phyloP scores from a whole-genome alignment of 1,284 basidiomycete genomes.

The Rhodofomes roseus region DNA sequence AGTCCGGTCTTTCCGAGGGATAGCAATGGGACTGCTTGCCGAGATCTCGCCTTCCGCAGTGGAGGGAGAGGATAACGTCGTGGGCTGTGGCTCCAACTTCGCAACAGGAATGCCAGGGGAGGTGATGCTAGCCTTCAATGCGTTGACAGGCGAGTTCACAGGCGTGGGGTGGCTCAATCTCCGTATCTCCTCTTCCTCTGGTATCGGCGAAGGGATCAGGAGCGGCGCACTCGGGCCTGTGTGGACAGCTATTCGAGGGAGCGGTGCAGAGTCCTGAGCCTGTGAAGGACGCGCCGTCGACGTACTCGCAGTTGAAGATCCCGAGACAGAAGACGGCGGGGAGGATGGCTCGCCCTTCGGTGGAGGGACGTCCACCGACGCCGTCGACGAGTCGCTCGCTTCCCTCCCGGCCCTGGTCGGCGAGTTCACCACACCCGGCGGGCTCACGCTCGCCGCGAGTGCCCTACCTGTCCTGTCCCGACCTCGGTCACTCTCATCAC shows the following conservation, averaged over 20 bases:
- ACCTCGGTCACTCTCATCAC: constrained; percentile 28
- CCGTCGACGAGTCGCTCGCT: constrained; percentile 25
- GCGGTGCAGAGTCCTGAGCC: constrained; percentile 5
- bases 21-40: neutral
- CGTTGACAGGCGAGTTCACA: constrained; percentile 44
- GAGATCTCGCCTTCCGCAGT: neutral
- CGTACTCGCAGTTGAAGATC: constrained; percentile 26
- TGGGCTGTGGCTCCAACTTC: constrained; percentile 4
- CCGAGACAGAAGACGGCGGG: constrained; percentile 24
- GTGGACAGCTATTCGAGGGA: constrained; percentile 8
- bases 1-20: constrained; percentile 11
- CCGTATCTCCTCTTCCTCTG: constrained; percentile 36
- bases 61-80: constrained; percentile 2
- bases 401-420: constrained; percentile 19
- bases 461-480: constrained; percentile 44
- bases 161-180: constrained; percentile 39
- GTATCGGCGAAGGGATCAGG: constrained; percentile 29
- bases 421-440: constrained; percentile 30
- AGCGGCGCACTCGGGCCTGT: constrained; percentile 8
- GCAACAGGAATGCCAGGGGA: constrained; percentile 12
- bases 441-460: constrained; percentile 47
- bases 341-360: constrained; percentile 12
- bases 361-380: constrained; percentile 14
- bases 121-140: constrained; percentile 26
- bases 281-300: constrained; percentile 15